Conservation (phyloP, 306 rosid genomes). For the Fragaria iinumae region DNA sequence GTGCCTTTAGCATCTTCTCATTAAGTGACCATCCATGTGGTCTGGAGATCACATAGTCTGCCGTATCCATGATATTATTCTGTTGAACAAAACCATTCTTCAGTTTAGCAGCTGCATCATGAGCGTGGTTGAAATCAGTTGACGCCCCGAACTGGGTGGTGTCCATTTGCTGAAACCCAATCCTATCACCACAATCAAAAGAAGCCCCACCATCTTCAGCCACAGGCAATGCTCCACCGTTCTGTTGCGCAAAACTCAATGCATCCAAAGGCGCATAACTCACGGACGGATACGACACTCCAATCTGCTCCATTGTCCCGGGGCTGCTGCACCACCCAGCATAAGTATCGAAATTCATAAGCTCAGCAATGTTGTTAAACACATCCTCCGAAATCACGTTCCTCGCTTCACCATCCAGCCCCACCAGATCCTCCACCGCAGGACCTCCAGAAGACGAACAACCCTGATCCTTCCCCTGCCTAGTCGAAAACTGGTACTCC, state of each 20-base stretch:
- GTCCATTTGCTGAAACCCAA: slow-evolving; percentile 47
- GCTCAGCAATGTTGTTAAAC: slow-evolving; percentile 52
- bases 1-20: slow-evolving; percentile 78
- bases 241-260: slow-evolving; percentile 39
- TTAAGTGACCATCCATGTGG: slow-evolving; percentile 56
- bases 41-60: slow-evolving; percentile 32
- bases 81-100: slow-evolving; percentile 35
- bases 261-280: slow-evolving; percentile 38
- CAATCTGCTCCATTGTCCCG: slow-evolving; percentile 45
- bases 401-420: slow-evolving; percentile 42
- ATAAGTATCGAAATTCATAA: slow-evolving; percentile 59
- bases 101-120: slow-evolving; percentile 34
- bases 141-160: slow-evolving; percentile 39
- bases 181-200: slow-evolving; percentile 41
- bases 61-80: slow-evolving; percentile 24
- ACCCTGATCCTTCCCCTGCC: slow-evolving; percentile 47
- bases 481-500: slow-evolving; percentile 50
- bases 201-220: slow-evolving; percentile 35
- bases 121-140: slow-evolving; percentile 27
- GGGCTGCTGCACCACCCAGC: slow-evolving; percentile 58
- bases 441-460: slow-evolving; percentile 35
- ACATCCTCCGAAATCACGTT: slow-evolving; percentile 45
- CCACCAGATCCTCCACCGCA: slow-evolving; percentile 41
- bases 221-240: slow-evolving; percentile 26
- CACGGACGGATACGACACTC: slow-evolving; percentile 31